These are phyloP conservation scores for Pisolithus thermaeus DNA, from an alignment of 1,284 basidiomycete species.

Conservation along the genomic window DNA sequence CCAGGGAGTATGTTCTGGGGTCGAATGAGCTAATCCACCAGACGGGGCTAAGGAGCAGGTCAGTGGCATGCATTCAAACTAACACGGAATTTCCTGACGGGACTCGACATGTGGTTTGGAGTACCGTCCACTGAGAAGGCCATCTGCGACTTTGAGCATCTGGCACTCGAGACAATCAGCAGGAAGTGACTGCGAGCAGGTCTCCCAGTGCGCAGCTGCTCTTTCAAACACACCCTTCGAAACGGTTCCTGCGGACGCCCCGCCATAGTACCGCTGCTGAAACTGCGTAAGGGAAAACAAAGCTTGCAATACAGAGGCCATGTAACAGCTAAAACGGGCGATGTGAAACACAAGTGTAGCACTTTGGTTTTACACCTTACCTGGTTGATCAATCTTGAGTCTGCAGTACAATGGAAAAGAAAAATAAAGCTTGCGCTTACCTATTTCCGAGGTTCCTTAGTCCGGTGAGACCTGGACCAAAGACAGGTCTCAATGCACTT, in stretches of 20 bases:
- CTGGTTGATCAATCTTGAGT: not conserved
- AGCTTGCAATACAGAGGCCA: slow-evolving; percentile 90
- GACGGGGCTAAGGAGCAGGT: slow-evolving; percentile 12
- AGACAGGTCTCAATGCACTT: slow-evolving; percentile 82
- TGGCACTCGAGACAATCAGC: slow-evolving; percentile 93
- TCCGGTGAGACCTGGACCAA: slow-evolving; percentile 87
- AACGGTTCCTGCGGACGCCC: slow-evolving; percentile 2
- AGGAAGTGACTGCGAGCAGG: slow-evolving; percentile 68
- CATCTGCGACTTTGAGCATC: slow-evolving; percentile 89
- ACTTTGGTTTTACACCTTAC: not conserved
- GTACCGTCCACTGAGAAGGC: slow-evolving; percentile 90
- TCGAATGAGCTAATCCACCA: slow-evolving; percentile 32
- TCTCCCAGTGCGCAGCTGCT: slow-evolving; percentile 52
- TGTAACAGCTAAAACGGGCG: slow-evolving; percentile 72
- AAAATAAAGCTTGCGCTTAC: slow-evolving; percentile 30
- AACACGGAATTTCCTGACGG: slow-evolving; percentile 5
- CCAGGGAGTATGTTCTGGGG: slow-evolving; percentile 50
- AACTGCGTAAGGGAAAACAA: slow-evolving; percentile 82
- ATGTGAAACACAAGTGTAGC: not conserved
- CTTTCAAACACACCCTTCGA: slow-evolving; percentile 27
- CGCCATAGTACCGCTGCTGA: slow-evolving; percentile 60
- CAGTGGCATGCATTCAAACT: not conserved
- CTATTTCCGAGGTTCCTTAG: slow-evolving; percentile 93
- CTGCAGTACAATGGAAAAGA: slow-evolving; percentile 1
- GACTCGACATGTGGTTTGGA: slow-evolving; percentile 41